Percentiles rank a stretch among this genome's conserved stretches.
Evolutionary conservation across 2,329 filamentous ascomycete species (phyloP).

Genomic region (Hymenoscyphus fructigenus): DNA sequence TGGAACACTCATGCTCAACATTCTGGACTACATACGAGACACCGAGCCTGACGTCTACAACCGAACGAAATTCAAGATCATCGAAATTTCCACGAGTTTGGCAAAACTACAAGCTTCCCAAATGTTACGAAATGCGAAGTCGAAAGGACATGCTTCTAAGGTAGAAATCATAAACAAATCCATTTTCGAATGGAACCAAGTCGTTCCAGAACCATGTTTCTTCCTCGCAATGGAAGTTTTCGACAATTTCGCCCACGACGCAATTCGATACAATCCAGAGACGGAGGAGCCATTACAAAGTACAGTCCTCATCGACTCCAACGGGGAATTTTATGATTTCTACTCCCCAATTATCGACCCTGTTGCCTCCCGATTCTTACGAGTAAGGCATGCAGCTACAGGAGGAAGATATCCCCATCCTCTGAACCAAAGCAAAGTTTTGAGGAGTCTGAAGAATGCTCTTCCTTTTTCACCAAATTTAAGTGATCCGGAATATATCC

Average conservation of each 20-base stretch:
- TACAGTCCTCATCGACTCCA: conserved; percentile 77
- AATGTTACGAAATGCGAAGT: conserved; percentile 63
- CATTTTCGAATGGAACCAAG: conserved; percentile 89
- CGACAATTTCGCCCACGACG: conserved; percentile 96
- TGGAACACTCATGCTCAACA: conserved; percentile 96
- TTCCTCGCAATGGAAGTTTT: conserved; percentile 98
- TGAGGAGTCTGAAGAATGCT: conserved; percentile 61
- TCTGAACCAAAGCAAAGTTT: conserved; percentile 54
- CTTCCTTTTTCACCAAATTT: conserved; percentile 75
- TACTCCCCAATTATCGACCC: conserved; percentile 81
- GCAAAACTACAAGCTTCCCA: conserved; percentile 75
- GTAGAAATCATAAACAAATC: conserved; percentile 94
- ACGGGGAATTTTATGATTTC: conserved; percentile 93
- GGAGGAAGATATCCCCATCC: conserved; percentile 59
- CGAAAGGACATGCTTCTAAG: conserved; percentile 74
- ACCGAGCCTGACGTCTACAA: conserved; percentile 89
- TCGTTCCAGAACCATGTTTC: conserved; percentile 91
- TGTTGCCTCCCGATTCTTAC: conserved; percentile 76
- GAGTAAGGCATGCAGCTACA: conserved; percentile 77
- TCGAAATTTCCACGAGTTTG: conserved; percentile 86
- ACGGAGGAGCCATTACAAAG: conserved; percentile 86
- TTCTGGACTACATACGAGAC: conserved; percentile 92
- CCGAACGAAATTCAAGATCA: conserved; percentile 90
- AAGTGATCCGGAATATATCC: conserved; percentile 86
- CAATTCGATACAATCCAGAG: conserved; percentile 81